Evolutionary conservation across 1,284 basidiomycete genomes (phyloP).

Genomic region (Puccinia polysora): DNA sequence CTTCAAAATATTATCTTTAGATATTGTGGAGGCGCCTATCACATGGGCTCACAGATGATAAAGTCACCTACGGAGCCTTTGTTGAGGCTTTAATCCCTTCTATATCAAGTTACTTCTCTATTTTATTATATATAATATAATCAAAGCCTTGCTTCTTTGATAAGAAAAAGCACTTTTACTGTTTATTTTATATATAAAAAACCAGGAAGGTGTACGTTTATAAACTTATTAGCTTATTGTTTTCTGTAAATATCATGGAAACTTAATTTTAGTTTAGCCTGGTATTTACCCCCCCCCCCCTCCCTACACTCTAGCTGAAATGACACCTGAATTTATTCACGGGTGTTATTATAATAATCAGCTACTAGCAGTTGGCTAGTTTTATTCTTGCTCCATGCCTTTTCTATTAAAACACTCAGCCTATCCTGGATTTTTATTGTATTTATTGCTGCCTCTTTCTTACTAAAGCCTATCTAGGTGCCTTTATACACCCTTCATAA

Average conservation of each 20-base stretch:
- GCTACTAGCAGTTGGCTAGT: too few species aligned
- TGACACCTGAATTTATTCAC: neutral
- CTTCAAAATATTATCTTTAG: too few species aligned
- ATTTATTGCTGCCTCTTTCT: too few species aligned
- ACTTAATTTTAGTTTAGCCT: too few species aligned
- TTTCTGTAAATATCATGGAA: too few species aligned
- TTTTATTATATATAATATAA: neutral
- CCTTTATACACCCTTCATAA: too few species aligned
- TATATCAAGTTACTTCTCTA: neutral
- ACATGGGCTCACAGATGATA: neutral
- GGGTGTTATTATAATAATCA: neutral
- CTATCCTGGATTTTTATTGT: too few species aligned
- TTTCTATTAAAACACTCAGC: too few species aligned
- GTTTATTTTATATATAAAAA: neutral
- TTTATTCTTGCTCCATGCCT: too few species aligned
- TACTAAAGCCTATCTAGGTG: too few species aligned
- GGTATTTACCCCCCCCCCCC: neutral
- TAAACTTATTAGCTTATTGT: neutral
- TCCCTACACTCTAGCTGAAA: neutral
- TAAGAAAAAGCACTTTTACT: neutral
- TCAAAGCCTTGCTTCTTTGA: neutral
- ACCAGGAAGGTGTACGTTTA: neutral
- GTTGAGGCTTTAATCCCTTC: too few species aligned
- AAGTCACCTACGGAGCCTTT: neutral
- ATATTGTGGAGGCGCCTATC: neutral